A percentile compares a stretch with the other conserved stretches of the same genome.
Evolutionary conservation across 139 green algal genomes (phyloP).

Genomic region (Mesostigma viride): DNA sequence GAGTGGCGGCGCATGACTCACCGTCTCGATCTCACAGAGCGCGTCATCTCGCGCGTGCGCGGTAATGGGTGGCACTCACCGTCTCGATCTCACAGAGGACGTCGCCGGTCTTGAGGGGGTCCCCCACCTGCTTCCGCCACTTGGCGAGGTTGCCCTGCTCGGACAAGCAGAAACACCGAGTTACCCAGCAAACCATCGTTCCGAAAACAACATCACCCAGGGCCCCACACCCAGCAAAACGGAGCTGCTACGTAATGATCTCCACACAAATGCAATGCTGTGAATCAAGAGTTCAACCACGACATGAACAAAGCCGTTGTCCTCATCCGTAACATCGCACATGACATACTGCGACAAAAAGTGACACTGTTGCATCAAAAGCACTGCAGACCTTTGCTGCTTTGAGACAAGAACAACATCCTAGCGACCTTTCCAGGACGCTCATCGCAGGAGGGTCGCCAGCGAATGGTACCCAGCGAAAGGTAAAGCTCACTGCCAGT

Average conservation of each 20-base stretch:
- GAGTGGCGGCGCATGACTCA: conserved; percentile 17
- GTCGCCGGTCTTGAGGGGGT: conserved; percentile 58
- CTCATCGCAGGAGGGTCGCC: too few relatives aligned
- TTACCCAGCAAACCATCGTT: not conserved
- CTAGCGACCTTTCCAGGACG: too few relatives aligned
- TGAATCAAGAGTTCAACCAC: not conserved
- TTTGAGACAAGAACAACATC: too few relatives aligned
- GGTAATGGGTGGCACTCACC: conserved; percentile 28
- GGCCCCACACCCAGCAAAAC: not conserved
- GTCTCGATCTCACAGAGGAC: conserved; percentile 86
- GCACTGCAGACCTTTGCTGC: too few relatives aligned
- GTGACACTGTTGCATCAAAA: too few relatives aligned
- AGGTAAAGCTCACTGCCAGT: too few relatives aligned
- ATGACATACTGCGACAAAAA: too few relatives aligned
- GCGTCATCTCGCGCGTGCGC: too few relatives aligned
- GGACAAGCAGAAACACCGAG: too few relatives aligned
- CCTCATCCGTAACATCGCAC: not conserved
- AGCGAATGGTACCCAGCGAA: too few relatives aligned
- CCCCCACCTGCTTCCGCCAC: conserved; percentile 69
- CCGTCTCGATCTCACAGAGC: conserved; percentile 88
- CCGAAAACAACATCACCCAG: not conserved
- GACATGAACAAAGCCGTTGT: not conserved
- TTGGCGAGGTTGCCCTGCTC: conserved; percentile 72
- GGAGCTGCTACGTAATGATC: not conserved
- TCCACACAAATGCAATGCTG: not conserved